Percentiles rank a stretch among this genome's conserved stretches.
These are phyloP conservation scores for Colletotrichum chrysophilum DNA, from an alignment of 2,329 filamentous ascomycete genomes.

Conservation along the genomic window DNA sequence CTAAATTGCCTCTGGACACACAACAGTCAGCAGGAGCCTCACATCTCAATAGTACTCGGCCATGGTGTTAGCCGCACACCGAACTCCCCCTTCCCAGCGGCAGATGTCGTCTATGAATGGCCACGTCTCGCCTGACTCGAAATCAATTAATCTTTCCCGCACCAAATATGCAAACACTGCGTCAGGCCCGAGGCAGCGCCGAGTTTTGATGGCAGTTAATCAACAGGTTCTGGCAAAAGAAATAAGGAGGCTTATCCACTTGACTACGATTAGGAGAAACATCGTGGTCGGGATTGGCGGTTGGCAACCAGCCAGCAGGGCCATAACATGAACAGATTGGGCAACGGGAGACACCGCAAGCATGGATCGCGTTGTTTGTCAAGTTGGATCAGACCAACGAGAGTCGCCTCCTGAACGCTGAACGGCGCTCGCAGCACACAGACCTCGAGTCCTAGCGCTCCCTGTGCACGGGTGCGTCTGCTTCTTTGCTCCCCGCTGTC, in stretches of 20 bases:
- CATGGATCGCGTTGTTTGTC: neutral
- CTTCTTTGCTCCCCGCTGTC: neutral
- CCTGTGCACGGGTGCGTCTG: neutral
- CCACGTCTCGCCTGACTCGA: slow-evolving; percentile 1
- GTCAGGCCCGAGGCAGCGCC: neutral
- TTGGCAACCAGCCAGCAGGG: neutral
- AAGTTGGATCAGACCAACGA: neutral
- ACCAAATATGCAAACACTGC: neutral
- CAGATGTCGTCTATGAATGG: neutral
- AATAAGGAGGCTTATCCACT: neutral
- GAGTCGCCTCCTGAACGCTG: neutral
- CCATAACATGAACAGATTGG: neutral
- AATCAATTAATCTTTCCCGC: neutral
- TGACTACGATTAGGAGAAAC: neutral
- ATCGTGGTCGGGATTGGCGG: neutral
- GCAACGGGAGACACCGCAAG: neutral
- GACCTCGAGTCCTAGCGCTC: neutral
- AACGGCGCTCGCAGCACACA: neutral
- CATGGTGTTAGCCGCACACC: neutral
- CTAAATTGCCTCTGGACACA: neutral
- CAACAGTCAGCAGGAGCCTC: neutral
- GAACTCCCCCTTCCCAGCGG: neutral
- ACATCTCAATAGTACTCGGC: neutral
- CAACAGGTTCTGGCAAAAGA: neutral
- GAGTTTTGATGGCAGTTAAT: neutral